Evolutionary conservation across 2,329 filamentous ascomycete species (phyloP).

Genomic region (Rhinocladiella similis): DNA sequence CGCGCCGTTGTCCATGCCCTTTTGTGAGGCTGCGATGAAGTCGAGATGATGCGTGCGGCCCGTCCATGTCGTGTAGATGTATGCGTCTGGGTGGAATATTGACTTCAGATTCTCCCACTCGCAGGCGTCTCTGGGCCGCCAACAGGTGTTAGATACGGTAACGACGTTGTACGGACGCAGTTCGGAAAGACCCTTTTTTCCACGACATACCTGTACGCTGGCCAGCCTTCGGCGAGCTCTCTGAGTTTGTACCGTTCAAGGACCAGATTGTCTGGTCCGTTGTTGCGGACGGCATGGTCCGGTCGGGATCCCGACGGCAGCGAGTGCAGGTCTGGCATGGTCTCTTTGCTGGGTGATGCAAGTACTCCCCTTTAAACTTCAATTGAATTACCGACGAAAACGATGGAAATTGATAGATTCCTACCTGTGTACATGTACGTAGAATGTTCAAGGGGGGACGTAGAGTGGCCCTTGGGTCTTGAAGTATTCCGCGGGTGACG

Average conservation of each 20-base stretch:
- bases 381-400: too few species aligned
- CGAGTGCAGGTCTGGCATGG: constrained; percentile 12
- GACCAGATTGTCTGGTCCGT: constrained; percentile 46
- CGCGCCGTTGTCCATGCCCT: constrained; percentile 52
- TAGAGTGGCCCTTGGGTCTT: too few species aligned
- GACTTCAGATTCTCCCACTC: constrained; percentile 55
- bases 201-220: constrained; percentile 43
- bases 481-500: too few species aligned
- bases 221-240: constrained; percentile 53
- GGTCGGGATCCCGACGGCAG: constrained; percentile 18
- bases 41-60: constrained; percentile 43
- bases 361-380: too few species aligned
- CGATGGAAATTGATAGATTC: too few species aligned
- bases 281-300: constrained; percentile 40
- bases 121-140: constrained; percentile 44
- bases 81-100: constrained; percentile 51
- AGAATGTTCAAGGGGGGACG: too few species aligned
- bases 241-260: constrained; percentile 50
- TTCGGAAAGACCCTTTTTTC: neutral
- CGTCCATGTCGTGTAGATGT: constrained; percentile 55
- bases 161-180: constrained; percentile 3
- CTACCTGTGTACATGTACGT: too few species aligned
- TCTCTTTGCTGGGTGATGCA: neutral
- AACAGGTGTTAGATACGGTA: neutral
- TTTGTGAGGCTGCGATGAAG: constrained; percentile 53